Percentiles rank a stretch among this genome's conserved stretches.
Evolutionary conservation across 2,329 filamentous ascomycete species (phyloP).

Genomic region (Dothistroma pini): DNA sequence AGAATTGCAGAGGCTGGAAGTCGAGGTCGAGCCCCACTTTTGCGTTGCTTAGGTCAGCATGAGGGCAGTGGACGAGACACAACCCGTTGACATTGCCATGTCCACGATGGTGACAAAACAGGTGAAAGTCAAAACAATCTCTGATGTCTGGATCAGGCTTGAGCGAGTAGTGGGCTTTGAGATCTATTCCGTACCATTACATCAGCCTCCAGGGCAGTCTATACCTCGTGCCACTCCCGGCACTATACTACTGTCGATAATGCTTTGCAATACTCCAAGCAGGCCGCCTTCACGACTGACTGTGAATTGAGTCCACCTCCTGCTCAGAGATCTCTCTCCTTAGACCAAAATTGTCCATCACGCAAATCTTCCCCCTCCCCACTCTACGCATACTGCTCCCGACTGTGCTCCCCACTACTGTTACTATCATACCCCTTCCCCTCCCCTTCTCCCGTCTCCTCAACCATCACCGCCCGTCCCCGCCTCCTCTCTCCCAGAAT

Average conservation of each 20-base stretch:
- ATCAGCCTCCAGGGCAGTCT: not conserved
- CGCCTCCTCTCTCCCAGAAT: constrained; percentile 22
- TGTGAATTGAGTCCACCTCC: no score
- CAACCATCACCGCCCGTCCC: constrained; percentile 9
- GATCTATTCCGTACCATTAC: not conserved
- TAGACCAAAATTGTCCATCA: no score
- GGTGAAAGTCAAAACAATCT: no score
- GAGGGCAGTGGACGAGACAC: not conserved
- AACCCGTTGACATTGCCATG: not conserved
- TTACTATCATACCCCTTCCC: constrained; percentile 14
- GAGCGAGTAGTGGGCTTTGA: not conserved
- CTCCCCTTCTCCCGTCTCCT: not conserved
- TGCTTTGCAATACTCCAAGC: no score
- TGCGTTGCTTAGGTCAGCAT: not conserved
- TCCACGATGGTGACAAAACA: no score
- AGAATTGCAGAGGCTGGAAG: not conserved
- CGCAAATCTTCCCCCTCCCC: not conserved
- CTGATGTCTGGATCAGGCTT: not conserved
- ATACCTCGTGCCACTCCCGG: no score
- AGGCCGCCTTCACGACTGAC: no score
- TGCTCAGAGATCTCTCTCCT: no score
- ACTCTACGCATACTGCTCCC: constrained; percentile 11
- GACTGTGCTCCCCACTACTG: constrained; percentile 6
- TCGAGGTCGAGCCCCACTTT: not conserved
- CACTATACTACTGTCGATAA: no score